Base-by-base conservation (phyloP, 148 eudicot species). In the Simmondsia chinensis region DNA sequence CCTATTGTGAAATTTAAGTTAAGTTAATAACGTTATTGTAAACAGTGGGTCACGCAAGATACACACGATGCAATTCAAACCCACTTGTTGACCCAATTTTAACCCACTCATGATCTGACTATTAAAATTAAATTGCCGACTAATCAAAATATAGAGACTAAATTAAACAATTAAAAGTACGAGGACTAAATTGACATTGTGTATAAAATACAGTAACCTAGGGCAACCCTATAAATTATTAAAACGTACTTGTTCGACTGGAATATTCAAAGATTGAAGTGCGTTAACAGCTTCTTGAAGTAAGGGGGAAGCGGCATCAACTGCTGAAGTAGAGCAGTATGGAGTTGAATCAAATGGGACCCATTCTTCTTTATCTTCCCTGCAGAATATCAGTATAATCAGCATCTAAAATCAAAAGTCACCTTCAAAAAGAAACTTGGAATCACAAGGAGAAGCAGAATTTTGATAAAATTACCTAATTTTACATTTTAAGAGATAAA, bases 321-420 rank as follows among this genome's bases (percentile, higher is more conserved):
- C 74, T 36, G 83, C 70, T 35, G 89, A 56, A 29, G 76, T 64
- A 18, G 96, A 86, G 63, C 99, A 93, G 68, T 93, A 86, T n/a
- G 74, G 66, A 23, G 77, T 57, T 24, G 57, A 45, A 58, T 93
- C 99, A 57, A 82, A 68, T 56, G 99, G 89, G 16, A 73, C 70
- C 89, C 83, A 93, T 56, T 82, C 76, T 60, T 86, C 99, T 61
- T 61, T 75, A 41, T 75, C 78, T 23, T 77, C 86, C 72, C 99
- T 93, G 67, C 53, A 63, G 6, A 52, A 55, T 50, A 62, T 18
- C 39, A 41, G 1, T 44, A 18, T 27, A 28, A 19, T 14, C 12
- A 18, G 33, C 45, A 50, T 45, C 23, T 19, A 43, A 26, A 32
- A 43, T 43, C 33, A 24, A 17, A 29, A 30, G 20, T 28, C 17